These are phyloP conservation scores for Taphrina populina DNA, from an alignment of 1,139 yeast genomes.

Conservation along the genomic window DNA sequence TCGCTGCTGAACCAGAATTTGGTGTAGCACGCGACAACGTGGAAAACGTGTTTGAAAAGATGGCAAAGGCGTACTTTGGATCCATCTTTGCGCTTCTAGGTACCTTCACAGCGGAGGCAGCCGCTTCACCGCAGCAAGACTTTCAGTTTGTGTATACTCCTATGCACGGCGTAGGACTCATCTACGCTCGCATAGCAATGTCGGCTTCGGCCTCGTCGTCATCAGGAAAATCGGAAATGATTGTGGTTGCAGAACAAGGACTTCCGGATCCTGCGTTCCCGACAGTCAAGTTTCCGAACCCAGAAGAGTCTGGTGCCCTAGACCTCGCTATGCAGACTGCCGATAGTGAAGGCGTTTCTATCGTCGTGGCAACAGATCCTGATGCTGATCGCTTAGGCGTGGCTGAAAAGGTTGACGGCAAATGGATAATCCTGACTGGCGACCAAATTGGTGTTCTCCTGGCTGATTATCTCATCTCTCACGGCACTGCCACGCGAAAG, in stretches of 20 bases:
- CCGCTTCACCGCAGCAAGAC: background rate
- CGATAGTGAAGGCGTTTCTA: slow-evolving; percentile 47
- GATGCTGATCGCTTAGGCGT: slow-evolving; percentile 93
- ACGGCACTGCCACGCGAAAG: slow-evolving; percentile 34
- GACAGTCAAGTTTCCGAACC: slow-evolving; percentile 88
- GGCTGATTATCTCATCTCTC: slow-evolving; percentile 56
- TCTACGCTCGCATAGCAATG: slow-evolving; percentile 43
- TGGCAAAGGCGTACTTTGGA: slow-evolving; percentile 17
- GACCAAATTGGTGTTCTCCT: slow-evolving; percentile 85
- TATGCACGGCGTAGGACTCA: slow-evolving; percentile 87
- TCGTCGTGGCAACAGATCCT: slow-evolving; percentile 89
- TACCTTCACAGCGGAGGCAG: background rate
- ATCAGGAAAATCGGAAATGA: slow-evolving; percentile 43
- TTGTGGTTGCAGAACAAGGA: slow-evolving; percentile 60
- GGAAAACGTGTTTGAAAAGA: slow-evolving; percentile 10
- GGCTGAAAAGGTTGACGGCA: slow-evolving; percentile 52
- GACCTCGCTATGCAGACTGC: slow-evolving; percentile 65
- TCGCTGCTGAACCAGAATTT: background rate
- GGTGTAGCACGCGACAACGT: background rate
- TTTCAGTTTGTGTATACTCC: slow-evolving; percentile 74
- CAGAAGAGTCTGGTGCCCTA: slow-evolving; percentile 91
- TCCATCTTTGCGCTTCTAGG: background rate
- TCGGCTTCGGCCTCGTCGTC: slow-evolving; percentile 31
- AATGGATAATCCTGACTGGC: slow-evolving; percentile 82
- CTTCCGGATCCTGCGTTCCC: slow-evolving; percentile 80